These are phyloP conservation scores for Dacryopinax spathularia DNA, from an alignment of 768 basidiomycete species.

Conservation along the genomic window DNA sequence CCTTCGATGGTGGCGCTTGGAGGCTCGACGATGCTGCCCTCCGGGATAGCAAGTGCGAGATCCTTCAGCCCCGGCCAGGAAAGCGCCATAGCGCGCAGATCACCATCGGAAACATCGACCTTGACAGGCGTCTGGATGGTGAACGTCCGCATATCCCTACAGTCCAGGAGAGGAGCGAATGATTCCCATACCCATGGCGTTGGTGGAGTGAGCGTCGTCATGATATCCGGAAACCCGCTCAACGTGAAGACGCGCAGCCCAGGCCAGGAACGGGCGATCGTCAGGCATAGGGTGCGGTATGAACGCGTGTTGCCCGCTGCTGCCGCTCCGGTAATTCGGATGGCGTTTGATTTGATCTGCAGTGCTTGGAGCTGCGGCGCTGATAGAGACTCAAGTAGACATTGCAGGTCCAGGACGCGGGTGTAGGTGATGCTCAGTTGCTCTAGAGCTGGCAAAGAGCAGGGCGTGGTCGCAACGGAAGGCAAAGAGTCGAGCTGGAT, in stretches of 20 bases:
- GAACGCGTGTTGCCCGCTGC: background rate
- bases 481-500: background rate
- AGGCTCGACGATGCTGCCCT: background rate
- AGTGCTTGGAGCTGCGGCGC: background rate
- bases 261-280: background rate
- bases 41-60: background rate
- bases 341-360: slow-evolving; percentile 1
- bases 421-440: background rate
- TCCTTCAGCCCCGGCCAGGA: background rate
- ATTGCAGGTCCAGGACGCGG: background rate
- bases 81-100: background rate
- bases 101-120: background rate
- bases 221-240: background rate
- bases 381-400: background rate
- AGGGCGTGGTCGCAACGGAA: background rate
- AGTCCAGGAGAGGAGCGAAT: background rate
- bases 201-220: background rate
- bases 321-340: background rate
- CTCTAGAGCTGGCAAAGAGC: background rate
- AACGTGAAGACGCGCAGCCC: background rate
- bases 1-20: background rate
- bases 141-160: background rate
- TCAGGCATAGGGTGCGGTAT: background rate
- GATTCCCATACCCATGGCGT: background rate
- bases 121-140: background rate